These are phyloP conservation scores for Tulasnella sp. DNA, from an alignment of 768 basidiomycete genomes.

Conservation along the genomic window DNA sequence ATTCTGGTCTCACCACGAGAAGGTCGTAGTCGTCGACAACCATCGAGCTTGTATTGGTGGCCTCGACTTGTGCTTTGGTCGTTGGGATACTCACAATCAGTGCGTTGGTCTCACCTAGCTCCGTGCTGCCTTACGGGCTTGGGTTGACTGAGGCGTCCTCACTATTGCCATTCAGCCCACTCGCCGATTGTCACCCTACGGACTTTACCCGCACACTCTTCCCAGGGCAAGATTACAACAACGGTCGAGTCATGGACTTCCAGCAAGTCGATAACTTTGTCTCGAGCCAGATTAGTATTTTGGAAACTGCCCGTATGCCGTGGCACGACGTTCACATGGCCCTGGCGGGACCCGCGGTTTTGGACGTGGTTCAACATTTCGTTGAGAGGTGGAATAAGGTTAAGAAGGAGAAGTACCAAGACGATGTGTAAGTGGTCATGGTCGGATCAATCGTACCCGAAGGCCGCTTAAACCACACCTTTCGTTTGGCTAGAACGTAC, in stretches of 20 bases:
- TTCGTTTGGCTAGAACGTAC: conserved; percentile 34
- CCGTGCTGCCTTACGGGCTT: neutral
- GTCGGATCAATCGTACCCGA: neutral
- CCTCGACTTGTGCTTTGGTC: conserved; percentile 92
- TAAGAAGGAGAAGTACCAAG: conserved; percentile 64
- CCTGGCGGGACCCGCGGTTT: conserved; percentile 69
- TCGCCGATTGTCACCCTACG: conserved; percentile 89
- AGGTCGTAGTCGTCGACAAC: conserved; percentile 85
- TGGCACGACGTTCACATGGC: conserved; percentile 98
- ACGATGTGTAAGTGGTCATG: conserved; percentile 31
- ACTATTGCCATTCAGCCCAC: conserved; percentile 47
- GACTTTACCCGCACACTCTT: conserved; percentile 77
- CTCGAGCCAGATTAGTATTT: conserved; percentile 61
- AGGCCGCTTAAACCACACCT: neutral
- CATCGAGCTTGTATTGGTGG: conserved; percentile 85
- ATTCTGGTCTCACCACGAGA: conserved; percentile 93
- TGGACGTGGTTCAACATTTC: conserved; percentile 93
- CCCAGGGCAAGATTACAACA: conserved; percentile 92
- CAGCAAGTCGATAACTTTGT: conserved; percentile 71
- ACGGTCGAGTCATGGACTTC: conserved; percentile 82
- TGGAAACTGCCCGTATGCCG: conserved; percentile 77
- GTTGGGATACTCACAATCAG: conserved; percentile 91
- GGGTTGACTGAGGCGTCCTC: too few species aligned
- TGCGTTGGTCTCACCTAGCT: conserved; percentile 19
- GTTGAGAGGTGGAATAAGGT: conserved; percentile 60